These are phyloP conservation scores for Phytophthora sojae DNA, from an alignment of 352 stramenopile species.

Conservation along the genomic window DNA sequence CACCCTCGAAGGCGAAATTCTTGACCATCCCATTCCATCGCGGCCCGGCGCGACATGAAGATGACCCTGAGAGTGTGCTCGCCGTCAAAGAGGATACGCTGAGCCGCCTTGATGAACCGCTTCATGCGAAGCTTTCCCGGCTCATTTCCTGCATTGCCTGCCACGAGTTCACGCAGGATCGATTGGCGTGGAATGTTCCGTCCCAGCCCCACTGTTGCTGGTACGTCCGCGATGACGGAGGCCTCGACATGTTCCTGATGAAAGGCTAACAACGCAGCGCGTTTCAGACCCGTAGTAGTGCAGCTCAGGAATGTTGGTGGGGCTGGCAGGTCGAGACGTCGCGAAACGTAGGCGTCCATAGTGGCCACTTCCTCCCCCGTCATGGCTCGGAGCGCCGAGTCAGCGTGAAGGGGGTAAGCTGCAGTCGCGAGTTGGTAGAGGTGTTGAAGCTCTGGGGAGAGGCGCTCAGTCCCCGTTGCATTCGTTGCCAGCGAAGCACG, in stretches of 20 bases:
- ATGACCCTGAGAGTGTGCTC: neutral
- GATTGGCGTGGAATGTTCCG: neutral
- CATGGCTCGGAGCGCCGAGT: neutral
- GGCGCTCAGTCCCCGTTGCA: too few species aligned
- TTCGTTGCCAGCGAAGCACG: too few species aligned
- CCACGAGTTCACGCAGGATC: neutral
- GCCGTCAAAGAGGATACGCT: neutral
- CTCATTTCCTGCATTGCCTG: neutral
- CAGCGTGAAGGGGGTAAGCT: neutral
- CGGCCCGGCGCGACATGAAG: neutral
- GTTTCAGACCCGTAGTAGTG: neutral
- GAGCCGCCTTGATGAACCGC: neutral
- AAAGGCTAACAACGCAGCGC: neutral
- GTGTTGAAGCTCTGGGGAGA: too few species aligned
- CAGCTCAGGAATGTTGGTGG: neutral
- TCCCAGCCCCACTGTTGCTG: neutral
- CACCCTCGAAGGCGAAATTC: neutral
- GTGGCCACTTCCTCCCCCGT: neutral
- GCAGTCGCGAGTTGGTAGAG: too few species aligned
- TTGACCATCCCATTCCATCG: neutral
- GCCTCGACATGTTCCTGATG: neutral
- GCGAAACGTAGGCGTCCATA: neutral
- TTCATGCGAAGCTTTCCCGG: neutral
- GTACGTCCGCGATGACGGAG: neutral
- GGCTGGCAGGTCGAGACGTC: neutral